A percentile compares a stretch with the other conserved stretches of the same genome.
phyloP scores from a whole-genome alignment of 2,329 filamentous ascomycete species.

The Mycocentrospora acerina region DNA sequence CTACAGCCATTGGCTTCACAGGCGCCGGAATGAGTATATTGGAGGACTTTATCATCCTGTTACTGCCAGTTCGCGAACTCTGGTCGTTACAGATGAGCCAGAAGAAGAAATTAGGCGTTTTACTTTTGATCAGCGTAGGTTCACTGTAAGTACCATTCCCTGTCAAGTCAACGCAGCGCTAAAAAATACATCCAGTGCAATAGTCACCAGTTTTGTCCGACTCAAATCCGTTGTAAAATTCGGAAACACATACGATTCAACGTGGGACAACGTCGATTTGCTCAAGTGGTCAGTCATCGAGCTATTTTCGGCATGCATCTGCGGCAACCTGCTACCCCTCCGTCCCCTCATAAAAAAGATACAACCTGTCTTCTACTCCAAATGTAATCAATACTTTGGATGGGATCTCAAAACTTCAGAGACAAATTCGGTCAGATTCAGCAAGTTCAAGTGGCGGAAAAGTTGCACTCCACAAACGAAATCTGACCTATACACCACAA shows the following conservation, averaged over 20 bases:
- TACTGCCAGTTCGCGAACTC: conserved; percentile 13
- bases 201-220: conserved; percentile 15
- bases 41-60: conserved; percentile 17
- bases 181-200: conserved; percentile 8
- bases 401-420: too few species aligned
- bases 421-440: too few species aligned
- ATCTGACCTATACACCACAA: too few species aligned
- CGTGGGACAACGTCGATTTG: conserved; percentile 20
- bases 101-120: conserved; percentile 12
- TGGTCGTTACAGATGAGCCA: conserved; percentile 17
- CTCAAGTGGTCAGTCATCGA: conserved; percentile 22
- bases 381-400: too few species aligned
- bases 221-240: conserved; percentile 16
- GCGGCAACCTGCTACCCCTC: conserved; percentile 16
- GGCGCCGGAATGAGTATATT: conserved; percentile 13
- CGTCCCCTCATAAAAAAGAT: conserved; percentile 14
- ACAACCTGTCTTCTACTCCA: too few species aligned
- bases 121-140: conserved; percentile 15
- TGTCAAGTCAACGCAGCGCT: not conserved
- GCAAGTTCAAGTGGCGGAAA: too few species aligned
- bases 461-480: too few species aligned
- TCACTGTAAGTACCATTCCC: conserved; percentile 19
- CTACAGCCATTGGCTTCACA: conserved; percentile 10
- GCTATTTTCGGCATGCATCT: conserved; percentile 15
- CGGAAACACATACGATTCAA: conserved; percentile 14